These are phyloP conservation scores for Podospora appendiculata DNA, from an alignment of 495 filamentous ascomycete genomes.

Conservation along the genomic window DNA sequence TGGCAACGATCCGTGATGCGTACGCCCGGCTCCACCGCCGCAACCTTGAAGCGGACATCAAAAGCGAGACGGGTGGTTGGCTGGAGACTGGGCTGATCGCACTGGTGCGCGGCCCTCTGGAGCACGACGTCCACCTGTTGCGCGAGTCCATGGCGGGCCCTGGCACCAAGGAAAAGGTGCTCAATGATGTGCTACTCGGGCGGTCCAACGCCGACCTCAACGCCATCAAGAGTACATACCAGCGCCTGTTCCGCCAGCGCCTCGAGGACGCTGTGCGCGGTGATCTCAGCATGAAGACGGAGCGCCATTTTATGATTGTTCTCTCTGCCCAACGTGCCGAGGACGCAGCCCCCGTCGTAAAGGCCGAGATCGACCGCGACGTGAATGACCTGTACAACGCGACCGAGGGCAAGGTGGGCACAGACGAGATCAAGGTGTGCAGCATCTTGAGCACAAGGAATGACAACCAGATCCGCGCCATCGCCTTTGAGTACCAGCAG, in stretches of 20 bases:
- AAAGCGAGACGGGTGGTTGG: slow-evolving; percentile 66
- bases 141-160: slow-evolving; percentile 62
- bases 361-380: slow-evolving; percentile 63
- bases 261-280: slow-evolving; percentile 63
- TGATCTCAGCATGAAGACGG: slow-evolving; percentile 80
- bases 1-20: slow-evolving; percentile 57
- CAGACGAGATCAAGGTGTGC: slow-evolving; percentile 71
- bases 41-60: slow-evolving; percentile 63
- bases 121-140: slow-evolving; percentile 58
- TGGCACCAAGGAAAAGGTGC: slow-evolving; percentile 77
- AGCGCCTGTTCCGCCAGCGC: slow-evolving; percentile 47
- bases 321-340: slow-evolving; percentile 64
- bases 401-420: slow-evolving; percentile 60
- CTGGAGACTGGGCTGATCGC: slow-evolving; percentile 62
- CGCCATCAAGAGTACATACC: slow-evolving; percentile 73
- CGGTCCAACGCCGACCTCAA: slow-evolving; percentile 77
- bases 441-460: slow-evolving; percentile 63
- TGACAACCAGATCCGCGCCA: slow-evolving; percentile 74
- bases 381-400: slow-evolving; percentile 64
- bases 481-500: slow-evolving; percentile 59
- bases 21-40: slow-evolving; percentile 56
- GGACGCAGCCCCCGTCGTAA: slow-evolving; percentile 62
- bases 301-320: slow-evolving; percentile 70
- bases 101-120: slow-evolving; percentile 68
- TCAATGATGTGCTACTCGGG: slow-evolving; percentile 80